Conservation (phyloP, 2,329 filamentous ascomycete species). For the Fusarium newnesense region DNA sequence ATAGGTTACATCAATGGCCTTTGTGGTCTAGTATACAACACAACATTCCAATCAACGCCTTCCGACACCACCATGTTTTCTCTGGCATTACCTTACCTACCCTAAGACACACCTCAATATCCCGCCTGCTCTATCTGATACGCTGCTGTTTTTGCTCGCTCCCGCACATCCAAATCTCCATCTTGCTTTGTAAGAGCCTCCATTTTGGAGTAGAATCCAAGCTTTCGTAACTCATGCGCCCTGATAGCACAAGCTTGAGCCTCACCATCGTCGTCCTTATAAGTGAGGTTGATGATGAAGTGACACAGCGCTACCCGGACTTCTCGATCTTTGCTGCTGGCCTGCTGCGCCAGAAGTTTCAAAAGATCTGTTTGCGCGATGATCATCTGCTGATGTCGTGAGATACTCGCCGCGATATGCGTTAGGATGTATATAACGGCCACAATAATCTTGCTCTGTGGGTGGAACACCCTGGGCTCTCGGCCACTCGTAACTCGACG, state of each 20-base stretch:
- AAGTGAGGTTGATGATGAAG: slow-evolving; percentile 86
- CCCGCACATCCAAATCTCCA: slow-evolving; percentile 81
- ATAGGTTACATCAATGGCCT: slow-evolving; percentile 5
- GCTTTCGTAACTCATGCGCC: slow-evolving; percentile 72
- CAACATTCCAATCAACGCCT: slow-evolving; percentile 2
- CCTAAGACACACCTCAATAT: slow-evolving; percentile 25
- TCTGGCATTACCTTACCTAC: not conserved
- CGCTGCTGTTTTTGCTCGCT: slow-evolving; percentile 82
- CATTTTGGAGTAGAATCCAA: slow-evolving; percentile 77
- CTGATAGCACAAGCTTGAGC: slow-evolving; percentile 72
- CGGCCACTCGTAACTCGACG: slow-evolving; percentile 52
- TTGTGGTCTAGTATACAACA: slow-evolving; percentile 9
- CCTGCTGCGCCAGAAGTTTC: slow-evolving; percentile 76
- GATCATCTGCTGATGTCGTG: slow-evolving; percentile 80
- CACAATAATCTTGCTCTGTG: slow-evolving; percentile 76
- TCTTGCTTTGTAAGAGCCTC: slow-evolving; percentile 72
- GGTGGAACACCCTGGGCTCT: slow-evolving; percentile 64
- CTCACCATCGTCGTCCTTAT: slow-evolving; percentile 79
- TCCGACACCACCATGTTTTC: slow-evolving; percentile 1
- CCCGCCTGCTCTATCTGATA: slow-evolving; percentile 71
- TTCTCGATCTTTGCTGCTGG: slow-evolving; percentile 76
- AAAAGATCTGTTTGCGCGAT: slow-evolving; percentile 82
- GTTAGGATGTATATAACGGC: slow-evolving; percentile 85
- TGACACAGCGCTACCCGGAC: slow-evolving; percentile 85
- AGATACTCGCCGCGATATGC: slow-evolving; percentile 85